Percentiles rank a stretch among this genome's conserved stretches.
phyloP scores from a whole-genome alignment of 306 rosid species.

The Elaeagnus macrophylla region DNA sequence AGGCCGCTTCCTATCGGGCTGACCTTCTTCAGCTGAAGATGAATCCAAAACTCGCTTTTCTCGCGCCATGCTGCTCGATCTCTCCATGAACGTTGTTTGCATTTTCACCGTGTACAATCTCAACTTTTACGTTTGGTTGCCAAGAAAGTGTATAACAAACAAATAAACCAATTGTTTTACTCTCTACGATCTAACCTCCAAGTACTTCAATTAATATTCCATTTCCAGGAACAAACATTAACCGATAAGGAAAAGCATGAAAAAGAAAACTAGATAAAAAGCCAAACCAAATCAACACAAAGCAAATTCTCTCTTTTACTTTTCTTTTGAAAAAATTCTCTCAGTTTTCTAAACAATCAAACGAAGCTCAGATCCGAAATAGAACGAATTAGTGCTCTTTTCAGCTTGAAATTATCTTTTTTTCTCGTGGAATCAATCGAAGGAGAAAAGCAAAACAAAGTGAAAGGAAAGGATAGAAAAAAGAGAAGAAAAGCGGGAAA shows the following conservation, averaged over 20 bases:
- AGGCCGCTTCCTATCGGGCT: conserved; percentile 76
- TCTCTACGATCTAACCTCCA: not conserved
- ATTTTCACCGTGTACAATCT: conserved; percentile 21
- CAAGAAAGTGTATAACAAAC: conserved; percentile 24
- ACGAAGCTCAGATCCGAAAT: conserved; percentile 10
- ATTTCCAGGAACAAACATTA: not conserved
- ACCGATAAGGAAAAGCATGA: not conserved
- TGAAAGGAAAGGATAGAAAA: conserved; percentile 2
- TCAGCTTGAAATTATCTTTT: not conserved
- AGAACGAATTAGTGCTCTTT: not conserved
- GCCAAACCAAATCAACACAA: not conserved
- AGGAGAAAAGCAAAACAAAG: not conserved
- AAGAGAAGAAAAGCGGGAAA: conserved; percentile 13
- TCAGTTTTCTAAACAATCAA: conserved; percentile 40
- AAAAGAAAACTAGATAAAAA: not conserved
- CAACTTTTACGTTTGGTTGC: conserved; percentile 25
- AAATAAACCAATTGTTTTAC: not conserved
- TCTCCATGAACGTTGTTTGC: conserved; percentile 66
- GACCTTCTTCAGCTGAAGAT: conserved; percentile 47
- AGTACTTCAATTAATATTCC: conserved; percentile 4
- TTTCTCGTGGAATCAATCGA: conserved; percentile 6
- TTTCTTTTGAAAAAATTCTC: not conserved
- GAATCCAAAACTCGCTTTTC: conserved; percentile 69
- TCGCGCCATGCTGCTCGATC: conserved; percentile 44
- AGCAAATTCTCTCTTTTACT: not conserved